These are phyloP conservation scores for Sporobolomyces pararoseus DNA, from an alignment of 768 basidiomycete genomes.

Conservation along the genomic window DNA sequence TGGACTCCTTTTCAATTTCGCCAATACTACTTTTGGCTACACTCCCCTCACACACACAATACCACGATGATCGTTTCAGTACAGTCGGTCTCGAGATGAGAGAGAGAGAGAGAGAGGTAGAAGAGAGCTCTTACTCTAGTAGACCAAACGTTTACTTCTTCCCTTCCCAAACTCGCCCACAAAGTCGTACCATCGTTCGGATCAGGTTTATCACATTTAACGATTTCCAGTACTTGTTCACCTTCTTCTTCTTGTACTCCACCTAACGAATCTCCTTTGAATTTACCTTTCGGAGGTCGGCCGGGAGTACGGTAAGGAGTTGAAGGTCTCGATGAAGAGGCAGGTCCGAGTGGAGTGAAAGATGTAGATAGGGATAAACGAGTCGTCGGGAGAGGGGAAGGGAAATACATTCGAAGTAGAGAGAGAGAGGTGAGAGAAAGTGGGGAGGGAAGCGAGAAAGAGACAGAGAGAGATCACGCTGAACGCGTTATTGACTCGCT, in stretches of 20 bases:
- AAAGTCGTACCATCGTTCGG: not conserved
- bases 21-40: constrained; percentile 42
- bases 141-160: constrained; percentile 38
- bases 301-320: constrained; percentile 24
- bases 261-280: constrained; percentile 32
- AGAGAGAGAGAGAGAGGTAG: not conserved
- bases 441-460: too few species aligned
- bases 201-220: not conserved
- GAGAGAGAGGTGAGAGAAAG: too few species aligned
- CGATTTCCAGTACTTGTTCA: constrained; percentile 35
- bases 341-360: constrained; percentile 27
- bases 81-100: too few species aligned
- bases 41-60: too few species aligned
- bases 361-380: constrained; percentile 37
- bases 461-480: too few species aligned
- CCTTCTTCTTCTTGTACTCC: constrained; percentile 41
- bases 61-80: too few species aligned
- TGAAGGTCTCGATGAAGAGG: constrained; percentile 5
- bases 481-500: not conserved
- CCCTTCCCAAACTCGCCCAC: constrained; percentile 34
- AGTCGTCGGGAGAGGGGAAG: constrained; percentile 36
- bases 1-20: constrained; percentile 35
- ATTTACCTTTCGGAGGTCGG: constrained; percentile 27
- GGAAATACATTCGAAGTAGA: constrained; percentile 32
- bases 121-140: constrained; percentile 18